These are phyloP conservation scores for Hortaea werneckii DNA, from an alignment of 2,329 filamentous ascomycete genomes.

Conservation along the genomic window DNA sequence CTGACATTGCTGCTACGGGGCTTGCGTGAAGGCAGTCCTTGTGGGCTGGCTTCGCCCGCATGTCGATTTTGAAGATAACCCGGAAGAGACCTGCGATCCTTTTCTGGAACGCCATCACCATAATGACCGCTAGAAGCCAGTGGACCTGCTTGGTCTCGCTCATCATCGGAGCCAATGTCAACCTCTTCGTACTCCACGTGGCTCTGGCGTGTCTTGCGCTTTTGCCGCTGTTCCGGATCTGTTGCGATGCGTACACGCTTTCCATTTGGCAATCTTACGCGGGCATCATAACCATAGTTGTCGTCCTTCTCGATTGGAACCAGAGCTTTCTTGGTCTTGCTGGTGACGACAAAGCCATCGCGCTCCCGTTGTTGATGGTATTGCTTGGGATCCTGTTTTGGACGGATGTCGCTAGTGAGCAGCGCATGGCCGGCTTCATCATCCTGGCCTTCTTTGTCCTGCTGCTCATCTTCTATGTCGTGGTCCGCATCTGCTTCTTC, in stretches of 20 bases:
- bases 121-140: not conserved
- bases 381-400: constrained; percentile 23
- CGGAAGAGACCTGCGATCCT: constrained; percentile 14
- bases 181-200: constrained; percentile 35
- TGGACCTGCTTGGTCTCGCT: constrained; percentile 23
- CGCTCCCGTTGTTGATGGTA: constrained; percentile 29
- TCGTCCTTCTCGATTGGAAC: constrained; percentile 24
- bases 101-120: not conserved
- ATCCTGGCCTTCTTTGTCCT: constrained; percentile 13
- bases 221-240: constrained; percentile 4
- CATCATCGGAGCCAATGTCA: constrained; percentile 36
- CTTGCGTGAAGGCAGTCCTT: constrained; percentile 33
- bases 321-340: constrained; percentile 22
- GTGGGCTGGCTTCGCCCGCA: constrained; percentile 29
- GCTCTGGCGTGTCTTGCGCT: constrained; percentile 7
- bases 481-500: constrained; percentile 22
- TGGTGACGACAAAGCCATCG: constrained; percentile 17
- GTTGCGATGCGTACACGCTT: constrained; percentile 6
- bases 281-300: constrained; percentile 23
- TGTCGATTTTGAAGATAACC: constrained; percentile 34
- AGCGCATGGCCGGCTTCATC: constrained; percentile 8
- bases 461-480: constrained; percentile 14
- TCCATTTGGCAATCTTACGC: constrained; percentile 22
- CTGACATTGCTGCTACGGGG: constrained; percentile 12
- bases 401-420: constrained; percentile 25